These are phyloP conservation scores for Blastocystis sp. DNA, from an alignment of 352 stramenopile species.

Conservation along the genomic window DNA sequence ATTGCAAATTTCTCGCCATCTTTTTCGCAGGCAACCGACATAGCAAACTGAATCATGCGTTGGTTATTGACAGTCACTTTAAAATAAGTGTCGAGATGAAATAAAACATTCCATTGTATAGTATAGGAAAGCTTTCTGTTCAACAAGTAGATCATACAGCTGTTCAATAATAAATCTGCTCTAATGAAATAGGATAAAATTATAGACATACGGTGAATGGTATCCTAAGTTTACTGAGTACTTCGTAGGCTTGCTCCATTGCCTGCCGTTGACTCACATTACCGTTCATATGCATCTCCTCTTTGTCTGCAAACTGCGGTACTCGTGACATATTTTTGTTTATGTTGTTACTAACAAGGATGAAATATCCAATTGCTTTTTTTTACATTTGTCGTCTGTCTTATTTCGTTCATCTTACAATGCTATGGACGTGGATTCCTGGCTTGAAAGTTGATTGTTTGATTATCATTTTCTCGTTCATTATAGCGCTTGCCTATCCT, in stretches of 20 bases:
- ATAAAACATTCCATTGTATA: neutral
- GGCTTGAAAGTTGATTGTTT: neutral
- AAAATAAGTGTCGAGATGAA: neutral
- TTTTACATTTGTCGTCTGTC: neutral
- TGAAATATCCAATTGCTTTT: neutral
- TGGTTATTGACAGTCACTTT: too few species aligned
- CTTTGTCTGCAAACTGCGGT: neutral
- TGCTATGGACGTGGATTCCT: neutral
- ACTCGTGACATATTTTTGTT: neutral
- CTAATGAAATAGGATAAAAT: neutral
- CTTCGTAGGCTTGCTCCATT: neutral
- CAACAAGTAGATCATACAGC: neutral
- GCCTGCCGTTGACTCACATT: neutral
- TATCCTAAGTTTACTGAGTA: neutral
- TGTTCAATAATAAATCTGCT: neutral
- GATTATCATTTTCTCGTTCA: neutral
- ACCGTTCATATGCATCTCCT: neutral
- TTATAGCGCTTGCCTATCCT: neutral
- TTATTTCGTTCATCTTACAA: neutral
- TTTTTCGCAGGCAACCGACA: slow-evolving; percentile 9
- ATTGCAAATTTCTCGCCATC: neutral
- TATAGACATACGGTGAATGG: neutral
- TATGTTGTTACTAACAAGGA: neutral
- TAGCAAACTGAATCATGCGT: neutral
- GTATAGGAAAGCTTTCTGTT: neutral